phyloP scores from a whole-genome alignment of 2,329 filamentous ascomycete species.

The Apiospora aurea region DNA sequence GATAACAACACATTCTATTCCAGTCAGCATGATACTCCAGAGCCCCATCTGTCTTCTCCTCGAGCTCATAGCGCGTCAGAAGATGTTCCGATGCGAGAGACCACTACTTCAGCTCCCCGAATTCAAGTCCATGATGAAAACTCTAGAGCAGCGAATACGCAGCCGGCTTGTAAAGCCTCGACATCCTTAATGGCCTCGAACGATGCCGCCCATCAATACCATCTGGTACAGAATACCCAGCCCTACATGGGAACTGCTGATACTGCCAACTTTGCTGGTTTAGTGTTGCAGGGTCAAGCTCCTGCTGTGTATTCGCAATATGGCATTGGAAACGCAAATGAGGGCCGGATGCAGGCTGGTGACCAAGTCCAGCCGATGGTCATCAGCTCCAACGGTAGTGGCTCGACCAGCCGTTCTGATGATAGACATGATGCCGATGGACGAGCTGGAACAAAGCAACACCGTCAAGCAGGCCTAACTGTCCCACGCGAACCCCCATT shows the following conservation, averaged over 20 bases:
- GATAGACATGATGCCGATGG: slow-evolving; percentile 48
- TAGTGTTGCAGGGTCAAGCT: background rate
- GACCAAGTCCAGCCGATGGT: slow-evolving; percentile 38
- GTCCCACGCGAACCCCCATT: slow-evolving; percentile 63
- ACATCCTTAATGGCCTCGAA: background rate
- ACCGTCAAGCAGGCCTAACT: slow-evolving; percentile 47
- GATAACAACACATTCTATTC: slow-evolving; percentile 97
- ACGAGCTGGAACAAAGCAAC: slow-evolving; percentile 44
- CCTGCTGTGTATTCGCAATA: slow-evolving; percentile 4
- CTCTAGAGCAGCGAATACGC: slow-evolving; percentile 31
- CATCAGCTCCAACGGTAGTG: slow-evolving; percentile 48
- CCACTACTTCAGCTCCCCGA: slow-evolving; percentile 45
- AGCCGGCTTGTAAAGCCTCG: slow-evolving; percentile 16
- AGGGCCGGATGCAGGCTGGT: slow-evolving; percentile 28
- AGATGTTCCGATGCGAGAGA: slow-evolving; percentile 48
- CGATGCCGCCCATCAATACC: background rate
- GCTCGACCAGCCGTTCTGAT: slow-evolving; percentile 51
- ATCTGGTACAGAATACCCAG: background rate
- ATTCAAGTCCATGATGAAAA: slow-evolving; percentile 31
- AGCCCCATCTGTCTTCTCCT: slow-evolving; percentile 56
- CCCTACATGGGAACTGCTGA: background rate
- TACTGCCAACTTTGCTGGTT: background rate
- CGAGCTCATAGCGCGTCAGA: slow-evolving; percentile 53
- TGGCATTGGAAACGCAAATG: background rate
- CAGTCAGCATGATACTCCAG: slow-evolving; percentile 84